Evolutionary conservation across 1,284 basidiomycete species (phyloP).

Genomic region (Tylopilus orsonianus): DNA sequence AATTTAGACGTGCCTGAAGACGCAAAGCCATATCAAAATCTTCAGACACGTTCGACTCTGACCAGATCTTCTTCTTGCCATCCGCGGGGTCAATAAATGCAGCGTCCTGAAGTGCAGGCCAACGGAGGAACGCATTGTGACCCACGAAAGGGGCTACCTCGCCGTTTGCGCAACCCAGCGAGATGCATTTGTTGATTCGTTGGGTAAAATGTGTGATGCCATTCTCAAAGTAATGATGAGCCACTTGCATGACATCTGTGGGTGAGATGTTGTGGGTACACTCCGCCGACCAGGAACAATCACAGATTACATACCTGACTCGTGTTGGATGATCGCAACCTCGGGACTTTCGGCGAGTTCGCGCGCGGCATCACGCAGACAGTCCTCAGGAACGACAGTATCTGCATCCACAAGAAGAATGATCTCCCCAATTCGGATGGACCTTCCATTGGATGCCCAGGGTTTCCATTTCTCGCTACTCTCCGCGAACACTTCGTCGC

Average conservation of each 20-base stretch:
- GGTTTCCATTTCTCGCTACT: constrained; percentile 60
- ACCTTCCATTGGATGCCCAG: constrained; percentile 63
- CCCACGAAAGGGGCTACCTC: constrained; percentile 86
- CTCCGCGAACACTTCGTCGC: constrained; percentile 65
- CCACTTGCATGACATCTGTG: constrained; percentile 81
- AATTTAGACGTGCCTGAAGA: constrained; percentile 10
- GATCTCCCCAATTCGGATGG: constrained; percentile 61
- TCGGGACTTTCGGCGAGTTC: constrained; percentile 67
- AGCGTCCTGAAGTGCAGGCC: constrained; percentile 81
- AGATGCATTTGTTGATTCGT: constrained; percentile 76
- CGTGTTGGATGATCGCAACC: constrained; percentile 82
- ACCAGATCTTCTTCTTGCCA: constrained; percentile 75
- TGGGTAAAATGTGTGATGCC: constrained; percentile 84
- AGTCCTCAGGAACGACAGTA: constrained; percentile 84
- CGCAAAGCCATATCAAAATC: constrained; percentile 82
- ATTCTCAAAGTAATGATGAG: constrained; percentile 84
- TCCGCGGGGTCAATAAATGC: constrained; percentile 61
- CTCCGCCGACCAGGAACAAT: neutral
- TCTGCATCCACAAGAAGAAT: constrained; percentile 79
- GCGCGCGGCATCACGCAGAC: constrained; percentile 79
- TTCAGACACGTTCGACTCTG: constrained; percentile 81
- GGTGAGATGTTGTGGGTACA: neutral
- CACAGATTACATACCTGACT: constrained; percentile 48
- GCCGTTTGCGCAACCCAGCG: constrained; percentile 72
- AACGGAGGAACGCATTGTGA: constrained; percentile 85